Conservation (phyloP, 2,329 filamentous ascomycete genomes). For the Fusarium beomiforme region DNA sequence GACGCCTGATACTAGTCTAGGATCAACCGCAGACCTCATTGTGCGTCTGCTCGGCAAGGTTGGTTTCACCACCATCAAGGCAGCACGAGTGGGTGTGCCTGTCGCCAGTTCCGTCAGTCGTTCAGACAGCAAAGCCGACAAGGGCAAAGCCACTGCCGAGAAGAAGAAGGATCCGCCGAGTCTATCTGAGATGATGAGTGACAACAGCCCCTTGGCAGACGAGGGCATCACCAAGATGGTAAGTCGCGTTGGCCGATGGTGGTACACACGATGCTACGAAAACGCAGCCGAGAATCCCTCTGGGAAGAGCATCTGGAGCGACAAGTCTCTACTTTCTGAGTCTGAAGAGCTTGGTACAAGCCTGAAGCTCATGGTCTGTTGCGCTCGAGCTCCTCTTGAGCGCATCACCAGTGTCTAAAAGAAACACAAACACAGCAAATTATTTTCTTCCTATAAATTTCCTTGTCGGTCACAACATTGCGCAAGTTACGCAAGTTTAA, state of each 20-base stretch:
- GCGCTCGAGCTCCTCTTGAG: conserved; percentile 80
- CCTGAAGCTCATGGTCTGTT: conserved; percentile 90
- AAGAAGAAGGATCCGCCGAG: conserved; percentile 60
- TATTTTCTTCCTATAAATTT: conserved; percentile 28
- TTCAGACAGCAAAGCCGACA: conserved; percentile 30
- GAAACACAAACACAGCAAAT: background rate
- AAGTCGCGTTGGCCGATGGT: conserved; percentile 91
- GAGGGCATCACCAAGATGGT: conserved; percentile 93
- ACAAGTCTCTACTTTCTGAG: conserved; percentile 79
- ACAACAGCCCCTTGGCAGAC: conserved; percentile 76
- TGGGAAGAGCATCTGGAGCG: conserved; percentile 77
- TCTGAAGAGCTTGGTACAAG: conserved; percentile 88
- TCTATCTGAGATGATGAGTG: conserved; percentile 77
- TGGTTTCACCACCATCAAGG: conserved; percentile 78
- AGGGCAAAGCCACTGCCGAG: conserved; percentile 21
- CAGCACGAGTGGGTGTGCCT: conserved; percentile 81
- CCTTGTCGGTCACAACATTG: conserved; percentile 20
- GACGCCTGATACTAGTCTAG: conserved; percentile 69
- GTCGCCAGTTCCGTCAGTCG: conserved; percentile 65
- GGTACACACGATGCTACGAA: conserved; percentile 95
- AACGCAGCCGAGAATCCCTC: conserved; percentile 61
- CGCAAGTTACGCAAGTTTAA: conserved; percentile 19
- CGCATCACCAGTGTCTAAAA: conserved; percentile 59
- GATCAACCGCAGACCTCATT: conserved; percentile 68
- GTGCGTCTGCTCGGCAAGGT: conserved; percentile 73